Base-by-base conservation (phyloP, 2,329 filamentous ascomycete genomes). In the Colletotrichum viniferum region DNA sequence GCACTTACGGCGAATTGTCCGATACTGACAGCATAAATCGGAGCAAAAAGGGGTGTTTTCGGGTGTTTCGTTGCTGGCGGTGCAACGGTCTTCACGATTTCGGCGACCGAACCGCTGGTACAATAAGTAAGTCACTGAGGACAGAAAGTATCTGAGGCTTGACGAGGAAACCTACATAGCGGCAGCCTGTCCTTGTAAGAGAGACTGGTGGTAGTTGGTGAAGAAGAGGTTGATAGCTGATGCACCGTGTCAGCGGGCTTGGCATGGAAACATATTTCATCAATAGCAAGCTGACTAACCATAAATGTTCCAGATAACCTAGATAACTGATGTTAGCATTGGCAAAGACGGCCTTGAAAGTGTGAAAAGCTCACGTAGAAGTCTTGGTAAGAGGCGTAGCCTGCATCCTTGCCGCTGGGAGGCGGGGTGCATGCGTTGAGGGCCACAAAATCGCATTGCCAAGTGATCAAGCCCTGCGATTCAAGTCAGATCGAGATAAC, bases 231-330 rank as follows among this genome's bases (percentile, higher is more conserved):
- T 73, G 30, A 73, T 73, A 5, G 70, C 65, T 73, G 2, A 1
- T 21, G 4, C 8, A 12, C 14, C 5, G 5, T 2, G 52, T 30
- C n/a, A 28, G 4, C 8, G 16, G 13, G 3, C 7, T n/a, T 18
- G 32, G 28, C 9, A 5, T 14, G 24, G 2, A 34, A 7, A 12
- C n/a, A 13, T 34, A 5, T n/a, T 4, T 26, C 30, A 9, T 8
- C 13, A 12, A 18, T 3, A n/a, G 8, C 0, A 2, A n/a, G 1
- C 6, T 32, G n/a, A 10, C 65, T 10, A 8, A 73, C 70, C 21
- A 30, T 73, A 69, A 32, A 73, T 73, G 9, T 73, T 73, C 71
- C 71, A 73, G 12, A 64, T 70, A 8, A 70, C 68, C 68, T 70
- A 21, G 2, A 48, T 21, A 2, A 2, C n/a, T 52, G 9, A 48